A percentile compares a stretch with the other conserved stretches of the same genome.
These are phyloP conservation scores for Neurospora sp. DNA, from an alignment of 495 filamentous ascomycete genomes.

Conservation along the genomic window DNA sequence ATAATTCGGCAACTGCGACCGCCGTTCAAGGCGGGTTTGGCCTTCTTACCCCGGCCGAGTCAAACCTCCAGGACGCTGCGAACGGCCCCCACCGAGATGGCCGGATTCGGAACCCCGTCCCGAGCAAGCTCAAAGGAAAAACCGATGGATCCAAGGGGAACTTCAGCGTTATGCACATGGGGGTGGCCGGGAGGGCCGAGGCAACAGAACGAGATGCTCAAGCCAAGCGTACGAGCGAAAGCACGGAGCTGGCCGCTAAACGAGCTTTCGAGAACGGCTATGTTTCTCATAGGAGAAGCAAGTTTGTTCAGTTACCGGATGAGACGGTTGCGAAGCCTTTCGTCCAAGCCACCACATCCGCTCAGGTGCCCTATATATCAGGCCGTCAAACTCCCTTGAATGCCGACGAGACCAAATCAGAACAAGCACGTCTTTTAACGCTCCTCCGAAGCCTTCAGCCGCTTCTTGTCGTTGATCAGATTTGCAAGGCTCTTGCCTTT, in stretches of 20 bases:
- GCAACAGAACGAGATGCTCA: slow-evolving; percentile 37
- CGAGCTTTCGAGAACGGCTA: slow-evolving; percentile 41
- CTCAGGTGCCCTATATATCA: not conserved
- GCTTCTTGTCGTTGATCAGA: slow-evolving; percentile 42
- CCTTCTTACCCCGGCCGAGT: slow-evolving; percentile 7
- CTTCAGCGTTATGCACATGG: slow-evolving; percentile 50
- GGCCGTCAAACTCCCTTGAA: slow-evolving; percentile 23
- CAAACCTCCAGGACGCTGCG: slow-evolving; percentile 13
- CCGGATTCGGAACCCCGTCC: slow-evolving; percentile 45
- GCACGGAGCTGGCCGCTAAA: slow-evolving; percentile 41
- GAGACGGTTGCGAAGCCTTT: slow-evolving; percentile 15
- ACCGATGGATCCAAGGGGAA: slow-evolving; percentile 48
- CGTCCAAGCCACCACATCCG: slow-evolving; percentile 1
- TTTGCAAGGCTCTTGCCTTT: slow-evolving; percentile 47
- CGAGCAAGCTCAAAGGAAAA: slow-evolving; percentile 46
- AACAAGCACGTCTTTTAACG: slow-evolving; percentile 45
- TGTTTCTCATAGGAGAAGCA: slow-evolving; percentile 36
- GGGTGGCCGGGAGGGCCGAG: slow-evolving; percentile 32
- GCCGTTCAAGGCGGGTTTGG: slow-evolving; percentile 6
- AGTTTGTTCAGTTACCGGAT: slow-evolving; percentile 25
- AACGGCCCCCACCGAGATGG: slow-evolving; percentile 31
- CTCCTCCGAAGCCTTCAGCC: slow-evolving; percentile 42
- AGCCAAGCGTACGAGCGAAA: slow-evolving; percentile 47
- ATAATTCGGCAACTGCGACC: not conserved
- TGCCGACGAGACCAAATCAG: slow-evolving; percentile 40